These are phyloP conservation scores for Plasmodium relictum DNA, from an alignment of 169 alveolate species.

Conservation along the genomic window DNA sequence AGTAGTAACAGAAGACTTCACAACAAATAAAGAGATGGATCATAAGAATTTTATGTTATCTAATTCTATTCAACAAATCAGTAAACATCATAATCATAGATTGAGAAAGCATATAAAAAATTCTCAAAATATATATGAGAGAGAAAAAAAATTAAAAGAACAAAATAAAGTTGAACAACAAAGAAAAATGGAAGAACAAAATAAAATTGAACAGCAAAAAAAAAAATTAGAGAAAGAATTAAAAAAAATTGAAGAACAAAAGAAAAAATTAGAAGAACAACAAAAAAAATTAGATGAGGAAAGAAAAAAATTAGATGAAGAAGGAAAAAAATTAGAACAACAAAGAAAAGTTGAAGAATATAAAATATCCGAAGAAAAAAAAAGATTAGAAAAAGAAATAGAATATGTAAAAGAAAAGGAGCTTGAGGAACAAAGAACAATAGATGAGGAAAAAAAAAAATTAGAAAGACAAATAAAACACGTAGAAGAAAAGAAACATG, in stretches of 20 bases:
- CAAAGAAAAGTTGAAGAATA: not conserved
- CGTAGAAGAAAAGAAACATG: not conserved
- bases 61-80: not conserved
- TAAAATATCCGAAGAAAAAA: not conserved
- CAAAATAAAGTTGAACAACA: not conserved
- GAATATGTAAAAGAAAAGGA: not conserved
- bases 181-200: not conserved
- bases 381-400: constrained; percentile 4
- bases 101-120: constrained; percentile 6
- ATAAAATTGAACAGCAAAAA: not conserved
- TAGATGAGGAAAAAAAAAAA: not conserved
- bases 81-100: not conserved
- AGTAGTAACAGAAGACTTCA: not conserved
- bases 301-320: constrained; percentile 11
- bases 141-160: constrained; percentile 1
- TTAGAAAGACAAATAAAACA: not conserved
- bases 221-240: not conserved
- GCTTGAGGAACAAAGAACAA: not conserved
- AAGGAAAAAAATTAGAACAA: not conserved
- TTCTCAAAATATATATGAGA: not conserved
- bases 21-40: not conserved
- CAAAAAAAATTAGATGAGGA: not conserved
- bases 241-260: not conserved
- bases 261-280: not conserved
- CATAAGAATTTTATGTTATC: not conserved